Evolutionary conservation across 768 basidiomycete genomes (phyloP), one percentile per base, ranked within the genome.

Genomic region (Panus rudis): DNA sequence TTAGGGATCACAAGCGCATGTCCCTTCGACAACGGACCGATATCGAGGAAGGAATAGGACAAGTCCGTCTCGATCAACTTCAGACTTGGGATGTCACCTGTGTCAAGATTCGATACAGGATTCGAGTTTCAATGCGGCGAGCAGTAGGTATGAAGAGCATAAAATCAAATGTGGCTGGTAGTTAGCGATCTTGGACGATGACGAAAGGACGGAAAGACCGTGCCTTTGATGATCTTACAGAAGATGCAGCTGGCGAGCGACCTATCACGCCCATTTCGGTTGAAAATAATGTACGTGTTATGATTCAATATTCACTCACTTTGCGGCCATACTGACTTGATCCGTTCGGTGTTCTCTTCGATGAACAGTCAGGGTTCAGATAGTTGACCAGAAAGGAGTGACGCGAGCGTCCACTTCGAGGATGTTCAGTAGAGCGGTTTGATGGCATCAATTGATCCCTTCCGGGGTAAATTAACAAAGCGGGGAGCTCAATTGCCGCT

Each of bases 1-100:
- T 97, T 99, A 3, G 94, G 94, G 49, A 99, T 89, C 41, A 98
- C 69, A 26, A 98, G 75, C 11, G 89, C 78, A 64, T 99, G 92
- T 4, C 94, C 94, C 55, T 76, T 81, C n/a, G 91, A 73, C 19
- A 97, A 66, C 6, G 94, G 93, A 1, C 81, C 81, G 49, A 99
- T 88, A 53, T 97, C 96, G 51, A 99, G 78, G 69, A 99, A 97
- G 0, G 94, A 79, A 58, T 69, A 84, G 79, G 82, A 76, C 20
- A 74, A 59, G 5, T 78, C 74, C 2, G 85, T 90, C 61, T 92
- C 89, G 30, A 84, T 42, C 26, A 92, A 75, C 68, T 92, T 93
- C 64, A 74, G 82, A 63, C 84, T 82, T 13, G 93, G 93, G 51
- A 97, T 92, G 19, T 92, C 84, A 40, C 91, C 92, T 92, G 58